Base-by-base conservation (phyloP, 1,284 basidiomycete species). In the Coniferiporia sulphurascens region DNA sequence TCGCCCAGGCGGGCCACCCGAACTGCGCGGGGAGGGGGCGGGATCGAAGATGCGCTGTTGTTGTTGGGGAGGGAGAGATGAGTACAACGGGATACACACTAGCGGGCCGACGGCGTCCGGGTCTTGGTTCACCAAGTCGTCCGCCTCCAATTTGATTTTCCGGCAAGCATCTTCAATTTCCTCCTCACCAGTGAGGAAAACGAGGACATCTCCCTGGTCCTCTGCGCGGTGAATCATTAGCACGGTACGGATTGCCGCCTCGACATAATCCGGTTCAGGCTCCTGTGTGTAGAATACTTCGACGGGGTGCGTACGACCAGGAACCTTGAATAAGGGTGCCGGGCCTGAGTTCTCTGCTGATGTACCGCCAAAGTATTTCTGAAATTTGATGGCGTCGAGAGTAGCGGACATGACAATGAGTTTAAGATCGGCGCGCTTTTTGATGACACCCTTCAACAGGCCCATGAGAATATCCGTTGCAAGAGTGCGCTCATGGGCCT, bases 381-480 rank as follows among this genome's bases (percentile, higher is more conserved):
- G 93, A 75, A 99, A 99, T 74, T 99, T 99, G 69, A 90, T 81
- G 0, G 96, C 93, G 69, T 99, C 96, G 36, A 99, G 86, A 1
- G 97, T 99, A 38, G 97, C 97, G 48, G 91, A 95, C 97, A 99
- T 99, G 79, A 99, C 81, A 62, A 99, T 95, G 69, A 99, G 89
- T 76, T 98, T 99, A 65, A 99, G 85, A 70, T 98, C 96, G 1
- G 84, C 67, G 46, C 97, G 86, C 62, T 85, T 83, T 69, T 86
- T 87, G 1, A 90, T 89, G 15, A 99, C 85, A 63, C 78, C 68
- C 69, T 91, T 86, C 32, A 89, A 75, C 13, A 98, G 80, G 65
- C 96, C 95, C 93, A 99, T 98, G 52, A 99, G 87, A 65, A 99
- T 95, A 75, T 99, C 97, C 38, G 97, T 99, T 0, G 97, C 94